Evolutionary conservation across 2,329 filamentous ascomycete species (phyloP).

Genomic region (Fulvia fulva): DNA sequence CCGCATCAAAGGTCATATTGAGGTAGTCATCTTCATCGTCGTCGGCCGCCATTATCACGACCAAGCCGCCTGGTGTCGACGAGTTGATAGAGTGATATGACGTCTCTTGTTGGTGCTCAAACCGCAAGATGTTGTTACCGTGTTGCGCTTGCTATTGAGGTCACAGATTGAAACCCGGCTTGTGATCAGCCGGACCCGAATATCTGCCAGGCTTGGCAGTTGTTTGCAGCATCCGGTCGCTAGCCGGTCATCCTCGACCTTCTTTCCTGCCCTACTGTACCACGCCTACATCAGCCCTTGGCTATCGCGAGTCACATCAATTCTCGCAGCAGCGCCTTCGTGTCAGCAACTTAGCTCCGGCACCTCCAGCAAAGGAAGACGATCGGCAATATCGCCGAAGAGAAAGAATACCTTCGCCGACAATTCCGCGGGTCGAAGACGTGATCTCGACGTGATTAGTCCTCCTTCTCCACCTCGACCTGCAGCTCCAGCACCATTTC

Average conservation of each 20-base stretch:
- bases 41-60: slow-evolving; percentile 18
- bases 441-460: too few relatives aligned
- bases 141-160: not conserved
- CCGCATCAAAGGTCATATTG: slow-evolving; percentile 83
- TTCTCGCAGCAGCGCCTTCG: too few relatives aligned
- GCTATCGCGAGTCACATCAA: too few relatives aligned
- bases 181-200: too few relatives aligned
- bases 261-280: too few relatives aligned
- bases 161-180: too few relatives aligned
- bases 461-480: not conserved
- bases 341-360: too few relatives aligned
- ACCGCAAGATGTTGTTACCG: not conserved
- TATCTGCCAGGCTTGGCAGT: too few relatives aligned
- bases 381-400: not conserved
- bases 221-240: too few relatives aligned
- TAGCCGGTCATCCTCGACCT: too few relatives aligned
- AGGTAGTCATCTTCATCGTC: slow-evolving; percentile 95
- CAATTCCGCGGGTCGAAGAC: too few relatives aligned
- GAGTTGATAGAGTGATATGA: not conserved
- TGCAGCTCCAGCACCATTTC: not conserved
- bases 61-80: not conserved
- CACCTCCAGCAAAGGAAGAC: not conserved
- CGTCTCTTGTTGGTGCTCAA: not conserved
- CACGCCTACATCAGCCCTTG: too few relatives aligned
- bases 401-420: not conserved